A percentile compares a stretch with the other conserved stretches of the same genome.
Evolutionary conservation across 106 monocot genomes (phyloP).

Genomic region (Hemerocallis citrina): DNA sequence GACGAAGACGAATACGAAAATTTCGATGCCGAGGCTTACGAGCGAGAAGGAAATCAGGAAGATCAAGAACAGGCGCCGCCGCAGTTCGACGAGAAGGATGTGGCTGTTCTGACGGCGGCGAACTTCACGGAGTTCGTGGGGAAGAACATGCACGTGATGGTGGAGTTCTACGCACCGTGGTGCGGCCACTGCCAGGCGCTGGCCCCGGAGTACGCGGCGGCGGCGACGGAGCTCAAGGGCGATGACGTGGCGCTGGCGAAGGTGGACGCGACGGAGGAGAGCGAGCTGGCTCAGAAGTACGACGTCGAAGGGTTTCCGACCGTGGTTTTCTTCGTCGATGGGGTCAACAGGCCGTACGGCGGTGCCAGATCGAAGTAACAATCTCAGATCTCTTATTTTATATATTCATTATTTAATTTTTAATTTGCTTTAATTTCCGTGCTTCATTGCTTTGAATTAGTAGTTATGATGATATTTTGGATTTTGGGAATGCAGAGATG

Average conservation of each 20-base stretch:
- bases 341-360: conserved; percentile 45
- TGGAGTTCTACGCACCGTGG: conserved; percentile 97
- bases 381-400: neutral
- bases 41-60: neutral
- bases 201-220: conserved; percentile 79
- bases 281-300: conserved; percentile 75
- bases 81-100: conserved; percentile 63
- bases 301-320: conserved; percentile 95
- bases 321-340: conserved; percentile 82
- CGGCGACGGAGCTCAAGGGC: conserved; percentile 52
- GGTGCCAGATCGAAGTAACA: conserved; percentile 58
- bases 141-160: conserved; percentile 53
- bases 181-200: conserved; percentile 84
- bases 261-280: conserved; percentile 90
- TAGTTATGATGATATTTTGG: neutral
- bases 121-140: conserved; percentile 70
- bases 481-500: conserved; percentile 44
- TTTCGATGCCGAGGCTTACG: conserved; percentile 16
- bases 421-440: neutral
- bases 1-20: conserved; percentile 27
- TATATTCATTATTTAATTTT: neutral
- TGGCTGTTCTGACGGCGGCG: conserved; percentile 49
- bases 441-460: neutral
- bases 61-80: neutral
- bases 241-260: conserved; percentile 73